phyloP scores from a whole-genome alignment of 1,284 basidiomycete species.

The Leccinum fuscescens region DNA sequence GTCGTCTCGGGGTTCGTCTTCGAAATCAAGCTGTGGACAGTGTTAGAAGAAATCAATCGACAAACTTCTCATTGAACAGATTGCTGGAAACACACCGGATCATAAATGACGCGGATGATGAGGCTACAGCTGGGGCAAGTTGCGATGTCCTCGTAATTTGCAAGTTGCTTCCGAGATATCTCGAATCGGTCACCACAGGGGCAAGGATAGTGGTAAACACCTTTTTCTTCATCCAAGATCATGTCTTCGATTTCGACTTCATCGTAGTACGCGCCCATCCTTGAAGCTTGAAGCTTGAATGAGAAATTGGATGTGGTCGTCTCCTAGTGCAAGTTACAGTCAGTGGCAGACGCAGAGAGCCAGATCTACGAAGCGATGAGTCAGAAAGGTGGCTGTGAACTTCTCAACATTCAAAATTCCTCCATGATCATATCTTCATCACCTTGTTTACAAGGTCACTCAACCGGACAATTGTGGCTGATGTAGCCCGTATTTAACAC shows the following conservation, averaged over 20 bases:
- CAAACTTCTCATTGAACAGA: background rate
- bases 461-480: too few species aligned
- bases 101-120: background rate
- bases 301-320: too few species aligned
- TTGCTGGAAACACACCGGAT: background rate
- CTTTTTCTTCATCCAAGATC: background rate
- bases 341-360: too few species aligned
- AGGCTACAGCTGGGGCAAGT: background rate
- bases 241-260: background rate
- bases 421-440: too few species aligned
- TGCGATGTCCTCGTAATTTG: background rate
- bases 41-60: background rate
- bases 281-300: too few species aligned
- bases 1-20: background rate
- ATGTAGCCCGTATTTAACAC: too few species aligned
- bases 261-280: background rate
- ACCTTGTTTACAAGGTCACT: too few species aligned
- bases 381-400: too few species aligned
- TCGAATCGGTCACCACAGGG: background rate
- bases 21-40: background rate
- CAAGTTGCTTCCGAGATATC: background rate
- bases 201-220: background rate
- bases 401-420: too few species aligned
- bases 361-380: too few species aligned
- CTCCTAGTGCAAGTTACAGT: too few species aligned